Base-by-base conservation (phyloP, 2,329 filamentous ascomycete genomes). In the Cercospora janseana region DNA sequence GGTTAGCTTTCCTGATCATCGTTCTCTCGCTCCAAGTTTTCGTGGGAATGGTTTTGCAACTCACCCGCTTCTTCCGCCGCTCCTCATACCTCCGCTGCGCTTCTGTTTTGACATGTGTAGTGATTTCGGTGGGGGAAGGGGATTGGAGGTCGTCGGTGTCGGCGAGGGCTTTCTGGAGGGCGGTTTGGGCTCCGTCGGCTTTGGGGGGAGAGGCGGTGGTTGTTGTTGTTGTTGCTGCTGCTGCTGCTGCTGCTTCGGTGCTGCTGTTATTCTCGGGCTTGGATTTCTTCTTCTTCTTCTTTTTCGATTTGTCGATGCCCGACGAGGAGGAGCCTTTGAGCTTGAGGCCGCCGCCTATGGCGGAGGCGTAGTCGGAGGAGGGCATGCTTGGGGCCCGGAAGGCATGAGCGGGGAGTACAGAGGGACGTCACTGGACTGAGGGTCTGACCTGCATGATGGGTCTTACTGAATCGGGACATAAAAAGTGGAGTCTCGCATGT, bases 11-110 rank as follows among this genome's bases (percentile, higher is more conserved):
- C 21, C 4, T 18, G n/a, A 23, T 4, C 3, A 13, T 3, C 16
- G 10, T 38, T 21, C 16, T 40, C 15, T 20, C 4, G n/a, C 10
- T 13, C 24, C 6, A 18, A 18, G 10, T 15, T 10, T 16, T 3
- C 4, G n/a, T 4, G 13, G n/a, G 10, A 13, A 13, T 9, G 13
- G 34, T 16, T 28, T 8, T 27, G 3, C 8, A 24, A 78, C 83
- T 55, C 78, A 88, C 88, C 75, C 88, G 81, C 72, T 89, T 93
- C 68, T 82, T 79, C 69, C 86, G 82, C 62, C 81, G 79, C 72
- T 97, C 92, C 59, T 94, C 88, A 63, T 93, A 82, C 35, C 83
- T 79, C 60, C 79, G 77, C 73, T 98, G 89, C 1, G 91, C 82
- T 56, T 94, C 89, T 0, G 92, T 97, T 76, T 95, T 95, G 54